Percentiles rank a stretch among this genome's conserved stretches.
Evolutionary conservation across 2,329 filamentous ascomycete genomes (phyloP).

Genomic region (Aspergillus flavus): DNA sequence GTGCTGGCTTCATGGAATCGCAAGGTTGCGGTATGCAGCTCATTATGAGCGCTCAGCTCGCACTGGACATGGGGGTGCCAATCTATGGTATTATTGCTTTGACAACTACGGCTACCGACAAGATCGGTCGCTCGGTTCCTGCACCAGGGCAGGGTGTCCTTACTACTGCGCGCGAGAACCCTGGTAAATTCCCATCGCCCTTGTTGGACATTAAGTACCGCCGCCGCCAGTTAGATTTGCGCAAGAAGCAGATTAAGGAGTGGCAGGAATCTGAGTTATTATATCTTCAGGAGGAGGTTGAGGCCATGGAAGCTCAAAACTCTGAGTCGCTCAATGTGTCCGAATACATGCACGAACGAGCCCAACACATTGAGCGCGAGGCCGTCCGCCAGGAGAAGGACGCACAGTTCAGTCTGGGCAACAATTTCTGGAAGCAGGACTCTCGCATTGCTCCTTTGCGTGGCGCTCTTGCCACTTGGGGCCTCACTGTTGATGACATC

Average conservation of each 20-base stretch:
- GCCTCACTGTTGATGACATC: slow-evolving; percentile 94
- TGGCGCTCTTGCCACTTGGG: slow-evolving; percentile 95
- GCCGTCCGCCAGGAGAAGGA: slow-evolving; percentile 90
- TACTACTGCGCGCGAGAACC: slow-evolving; percentile 88
- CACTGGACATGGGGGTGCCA: slow-evolving; percentile 96
- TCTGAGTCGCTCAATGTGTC: slow-evolving; percentile 73
- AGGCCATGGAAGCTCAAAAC: slow-evolving; percentile 82
- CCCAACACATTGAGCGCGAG: slow-evolving; percentile 83
- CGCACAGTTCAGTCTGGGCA: slow-evolving; percentile 87
- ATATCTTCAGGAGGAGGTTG: slow-evolving; percentile 88
- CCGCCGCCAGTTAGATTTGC: slow-evolving; percentile 88
- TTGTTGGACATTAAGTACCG: slow-evolving; percentile 97
- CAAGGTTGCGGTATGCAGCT: slow-evolving; percentile 98
- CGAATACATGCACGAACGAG: slow-evolving; percentile 83
- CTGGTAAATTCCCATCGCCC: slow-evolving; percentile 90
- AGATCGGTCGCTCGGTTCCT: slow-evolving; percentile 96
- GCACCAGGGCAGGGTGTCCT: slow-evolving; percentile 96
- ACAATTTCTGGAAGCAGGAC: slow-evolving; percentile 99
- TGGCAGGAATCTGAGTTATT: slow-evolving; percentile 96
- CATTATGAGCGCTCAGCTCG: slow-evolving; percentile 96
- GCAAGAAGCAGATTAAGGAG: slow-evolving; percentile 90
- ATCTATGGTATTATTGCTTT: slow-evolving; percentile 94
- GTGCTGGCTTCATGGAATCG: slow-evolving; percentile 99
- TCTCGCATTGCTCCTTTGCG: slow-evolving; percentile 90
- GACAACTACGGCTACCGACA: slow-evolving; percentile 95